Base-by-base conservation (phyloP, 192 early-diverging fungal species). In the Linnemannia zychae region DNA sequence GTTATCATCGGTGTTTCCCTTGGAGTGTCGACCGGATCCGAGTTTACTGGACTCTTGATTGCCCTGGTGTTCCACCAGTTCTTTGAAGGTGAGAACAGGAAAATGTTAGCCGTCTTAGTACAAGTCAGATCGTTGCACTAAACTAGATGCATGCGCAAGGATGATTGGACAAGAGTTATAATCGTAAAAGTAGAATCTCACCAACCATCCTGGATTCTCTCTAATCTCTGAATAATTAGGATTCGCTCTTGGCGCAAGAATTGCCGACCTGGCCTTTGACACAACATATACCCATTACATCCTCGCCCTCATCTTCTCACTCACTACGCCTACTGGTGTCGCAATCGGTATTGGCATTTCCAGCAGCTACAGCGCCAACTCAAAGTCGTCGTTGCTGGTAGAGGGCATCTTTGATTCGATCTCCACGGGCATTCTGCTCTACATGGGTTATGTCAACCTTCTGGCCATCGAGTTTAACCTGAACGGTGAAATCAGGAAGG, bases 361-460 rank as follows among this genome's bases (percentile, higher is more conserved):
- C 6, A 77, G 87, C 49, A 78, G 91, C 15, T 93, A 92, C 86
- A 90, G 91, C 36, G 87, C 90, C 7, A 88, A 91, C 47, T 90
- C 90, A 5, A 73, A 80, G 0, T 52, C 87, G 0, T 81, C 92
- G 4, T 74, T 97, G 44, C 47, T 95, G 12, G 83, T 91, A 17
- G 91, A 93, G 77, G 96, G 95, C 4, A 90, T 95, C 34, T 86
- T 97, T 22, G 94, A 97, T 67, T 88, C 92, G 9, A 34, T 96
- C 44, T 94, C 94, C 0, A 92, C 95, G 0, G 96, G 96, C n/a
- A 96, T 97, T 33, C 81, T 97, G 18, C 83, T 96, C 20, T 97
- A 97, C 87, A 93, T 89, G 77, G 92, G 93, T 2, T 89, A 92
- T 50, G 92, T 92, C 18, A 93, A 95, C 67, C 74, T 96, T 69